These are phyloP conservation scores for Auricularia heimuer DNA, from an alignment of 768 basidiomycete species.

Conservation along the genomic window DNA sequence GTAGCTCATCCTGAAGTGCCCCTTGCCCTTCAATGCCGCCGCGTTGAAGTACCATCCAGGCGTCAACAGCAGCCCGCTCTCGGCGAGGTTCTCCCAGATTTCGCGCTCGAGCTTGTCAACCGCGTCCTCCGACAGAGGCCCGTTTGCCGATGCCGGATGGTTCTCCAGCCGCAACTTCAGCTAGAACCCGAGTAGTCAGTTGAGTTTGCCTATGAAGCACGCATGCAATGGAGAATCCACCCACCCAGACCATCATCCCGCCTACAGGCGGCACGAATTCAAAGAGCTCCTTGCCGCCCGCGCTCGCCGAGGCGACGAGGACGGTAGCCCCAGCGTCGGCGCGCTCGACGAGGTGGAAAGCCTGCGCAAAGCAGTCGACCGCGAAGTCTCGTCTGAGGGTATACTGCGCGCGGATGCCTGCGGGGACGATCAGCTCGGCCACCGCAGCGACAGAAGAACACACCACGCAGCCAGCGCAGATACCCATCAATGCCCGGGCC, in stretches of 20 bases:
- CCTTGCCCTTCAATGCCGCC: neutral
- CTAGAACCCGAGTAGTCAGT: neutral
- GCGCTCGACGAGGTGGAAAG: constrained; percentile 35
- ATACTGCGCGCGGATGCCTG: constrained; percentile 43
- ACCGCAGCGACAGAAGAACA: too few relatives aligned
- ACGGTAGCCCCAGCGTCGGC: constrained; percentile 14
- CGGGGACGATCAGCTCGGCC: neutral
- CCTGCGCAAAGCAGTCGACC: constrained; percentile 52
- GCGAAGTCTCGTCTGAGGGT: constrained; percentile 50
- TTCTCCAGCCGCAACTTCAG: constrained; percentile 42
- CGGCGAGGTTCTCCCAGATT: constrained; percentile 51
- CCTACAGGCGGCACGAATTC: constrained; percentile 66
- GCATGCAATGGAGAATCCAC: constrained; percentile 8
- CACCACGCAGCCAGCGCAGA: constrained; percentile 62
- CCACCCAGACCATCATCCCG: constrained; percentile 79
- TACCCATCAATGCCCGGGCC: constrained; percentile 47
- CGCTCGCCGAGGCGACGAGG: neutral
- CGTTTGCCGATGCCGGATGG: constrained; percentile 32
- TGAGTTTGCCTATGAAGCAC: neutral
- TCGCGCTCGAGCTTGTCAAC: constrained; percentile 40
- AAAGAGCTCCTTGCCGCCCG: constrained; percentile 31
- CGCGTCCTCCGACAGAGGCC: constrained; percentile 20
- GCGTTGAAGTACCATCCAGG: constrained; percentile 44
- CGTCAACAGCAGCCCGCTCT: constrained; percentile 51
- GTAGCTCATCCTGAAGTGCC: neutral